These are phyloP conservation scores for Prunus mume DNA, from an alignment of 306 rosid species.

Conservation along the genomic window DNA sequence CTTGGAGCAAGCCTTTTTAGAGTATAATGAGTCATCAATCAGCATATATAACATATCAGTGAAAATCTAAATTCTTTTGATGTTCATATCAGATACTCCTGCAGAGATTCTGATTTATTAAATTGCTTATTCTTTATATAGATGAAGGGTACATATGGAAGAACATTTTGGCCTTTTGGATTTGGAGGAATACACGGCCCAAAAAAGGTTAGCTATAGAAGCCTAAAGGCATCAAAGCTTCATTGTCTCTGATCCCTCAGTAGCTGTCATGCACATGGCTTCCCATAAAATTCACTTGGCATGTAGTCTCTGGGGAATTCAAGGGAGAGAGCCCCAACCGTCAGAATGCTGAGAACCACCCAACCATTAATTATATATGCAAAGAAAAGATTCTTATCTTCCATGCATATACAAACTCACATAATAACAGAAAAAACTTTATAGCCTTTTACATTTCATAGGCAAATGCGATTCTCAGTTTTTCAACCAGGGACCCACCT, in stretches of 20 bases:
- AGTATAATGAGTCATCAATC: not conserved
- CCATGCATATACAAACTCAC: not conserved
- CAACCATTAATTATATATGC: not conserved
- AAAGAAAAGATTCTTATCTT: conserved; percentile 8
- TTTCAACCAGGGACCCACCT: conserved; percentile 15
- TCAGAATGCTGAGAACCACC: conserved; percentile 13
- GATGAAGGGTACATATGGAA: not conserved
- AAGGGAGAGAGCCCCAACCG: not conserved
- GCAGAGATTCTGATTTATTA: not conserved
- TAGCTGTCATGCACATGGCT: not conserved
- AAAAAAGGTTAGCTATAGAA: not conserved
- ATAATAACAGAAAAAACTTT: not conserved
- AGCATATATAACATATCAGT: not conserved
- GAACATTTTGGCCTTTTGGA: conserved; percentile 6
- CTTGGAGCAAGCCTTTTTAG: not conserved
- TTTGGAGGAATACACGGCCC: conserved; percentile 16
- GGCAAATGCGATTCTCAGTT: conserved; percentile 7
- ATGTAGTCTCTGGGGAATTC: not conserved
- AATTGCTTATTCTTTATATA: not conserved
- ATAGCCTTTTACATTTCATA: no score
- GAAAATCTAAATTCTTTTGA: no score
- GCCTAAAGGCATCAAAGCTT: not conserved
- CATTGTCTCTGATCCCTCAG: conserved; percentile 1
- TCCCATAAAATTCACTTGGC: not conserved
- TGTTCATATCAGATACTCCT: not conserved